phyloP scores from a whole-genome alignment of 768 basidiomycete genomes.

The Tricholoma hemisulphureum region DNA sequence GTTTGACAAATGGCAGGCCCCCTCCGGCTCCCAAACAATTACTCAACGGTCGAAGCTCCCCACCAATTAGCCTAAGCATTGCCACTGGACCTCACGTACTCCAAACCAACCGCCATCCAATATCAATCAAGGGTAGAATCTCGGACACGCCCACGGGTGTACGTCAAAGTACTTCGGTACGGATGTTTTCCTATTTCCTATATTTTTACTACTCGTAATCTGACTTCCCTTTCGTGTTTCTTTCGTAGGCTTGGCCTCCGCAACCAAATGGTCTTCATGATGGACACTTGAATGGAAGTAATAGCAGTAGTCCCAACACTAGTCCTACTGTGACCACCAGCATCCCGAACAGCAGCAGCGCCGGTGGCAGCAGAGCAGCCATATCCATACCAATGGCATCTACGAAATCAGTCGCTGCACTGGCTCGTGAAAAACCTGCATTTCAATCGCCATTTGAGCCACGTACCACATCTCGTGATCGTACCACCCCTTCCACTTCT shows the following conservation, averaged over 20 bases:
- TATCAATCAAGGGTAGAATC: conserved; percentile 40
- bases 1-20: conserved; percentile 37
- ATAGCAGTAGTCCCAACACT: conserved; percentile 3
- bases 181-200: background rate
- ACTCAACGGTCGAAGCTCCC: conserved; percentile 36
- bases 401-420: conserved; percentile 5
- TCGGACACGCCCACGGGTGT: conserved; percentile 19
- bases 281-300: conserved; percentile 11
- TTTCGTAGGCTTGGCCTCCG: conserved; percentile 25
- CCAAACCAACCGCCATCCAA: conserved; percentile 31
- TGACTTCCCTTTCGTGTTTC: conserved; percentile 5
- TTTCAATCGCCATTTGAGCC: conserved; percentile 23
- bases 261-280: conserved; percentile 26
- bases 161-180: conserved; percentile 23
- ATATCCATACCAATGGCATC: conserved; percentile 26
- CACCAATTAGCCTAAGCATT: conserved; percentile 17
- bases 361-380: conserved; percentile 19
- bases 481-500: conserved; percentile 28
- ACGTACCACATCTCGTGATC: conserved; percentile 18
- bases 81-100: conserved; percentile 26
- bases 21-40: conserved; percentile 41
- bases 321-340: conserved; percentile 9
- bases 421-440: conserved; percentile 24
- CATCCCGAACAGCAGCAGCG: conserved; percentile 10
- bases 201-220: background rate